Base-by-base conservation (phyloP, 2,329 filamentous ascomycete genomes). In the Beauveria pseudobassiana region DNA sequence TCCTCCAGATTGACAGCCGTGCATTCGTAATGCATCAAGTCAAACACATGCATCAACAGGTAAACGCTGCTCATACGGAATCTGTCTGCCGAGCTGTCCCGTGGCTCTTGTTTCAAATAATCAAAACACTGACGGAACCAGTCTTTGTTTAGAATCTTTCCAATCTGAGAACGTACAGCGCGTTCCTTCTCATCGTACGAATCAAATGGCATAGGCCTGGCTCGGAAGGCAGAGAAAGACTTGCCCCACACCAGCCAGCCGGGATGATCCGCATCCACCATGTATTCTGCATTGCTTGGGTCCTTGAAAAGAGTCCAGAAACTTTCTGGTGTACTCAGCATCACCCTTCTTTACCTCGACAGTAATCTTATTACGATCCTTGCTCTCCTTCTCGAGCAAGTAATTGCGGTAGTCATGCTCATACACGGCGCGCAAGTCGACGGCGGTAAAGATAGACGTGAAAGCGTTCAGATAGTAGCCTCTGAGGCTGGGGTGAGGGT, bases 211-310 rank as follows among this genome's bases (percentile, higher is more conserved):
- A 72, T 77, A 65, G 92, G 86, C 58, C 89, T 87, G 3, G 89
- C 86, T 64, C 86, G 85, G 72, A 88, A 92, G 0, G 88, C 95
- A 16, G 86, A 87, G 79, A 98, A 93, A 38, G 82, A 86, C 74
- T 95, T 91, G 58, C 89, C 89, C 95, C 95, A 99, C 0, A 96
- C 92, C 20, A 99, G 82, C 96, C 96, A 99, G 38, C 95, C 95
- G 5, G 93, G 91, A 71, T 96, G 90, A 71, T 98, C 93, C 60
- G 87, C 84, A 71, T 99, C 95, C 51, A 98, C 86, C 72, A 93
- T 96, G 73, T 96, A 96, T 65, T 96, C 87, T 0, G 91, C 87
- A 40, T 67, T 64, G 24, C 73, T 69, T 6, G 88, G 87, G 53
- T 89, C 82, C 10, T 87, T 86, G 72, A 99, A 99, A 99, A 24